A percentile compares a stretch with the other conserved stretches of the same genome.
These are phyloP conservation scores for Alloascoidea hylecoeti DNA, from an alignment of 805 yeast species.

Conservation along the genomic window DNA sequence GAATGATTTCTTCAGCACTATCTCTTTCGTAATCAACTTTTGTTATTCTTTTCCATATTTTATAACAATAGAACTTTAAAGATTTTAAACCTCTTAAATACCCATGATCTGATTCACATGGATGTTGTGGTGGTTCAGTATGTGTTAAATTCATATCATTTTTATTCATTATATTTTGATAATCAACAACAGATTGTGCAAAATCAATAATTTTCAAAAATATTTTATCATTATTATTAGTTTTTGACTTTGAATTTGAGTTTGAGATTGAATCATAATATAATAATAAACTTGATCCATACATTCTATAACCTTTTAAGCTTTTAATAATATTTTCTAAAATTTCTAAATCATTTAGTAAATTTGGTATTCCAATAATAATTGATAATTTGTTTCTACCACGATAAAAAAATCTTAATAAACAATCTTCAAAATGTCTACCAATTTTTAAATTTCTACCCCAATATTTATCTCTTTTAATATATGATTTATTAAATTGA, in stretches of 20 bases:
- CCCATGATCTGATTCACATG: slow-evolving; percentile 59
- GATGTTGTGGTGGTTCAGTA: slow-evolving; percentile 61
- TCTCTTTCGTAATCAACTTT: not conserved
- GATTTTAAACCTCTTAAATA: slow-evolving; percentile 71
- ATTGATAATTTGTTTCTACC: slow-evolving; percentile 49
- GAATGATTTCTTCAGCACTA: not conserved
- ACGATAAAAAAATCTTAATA: slow-evolving; percentile 70
- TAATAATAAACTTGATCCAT: slow-evolving; percentile 79
- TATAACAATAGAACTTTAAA: slow-evolving; percentile 39
- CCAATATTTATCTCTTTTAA: slow-evolving; percentile 79
- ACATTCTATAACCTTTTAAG: slow-evolving; percentile 69
- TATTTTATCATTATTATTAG: not conserved
- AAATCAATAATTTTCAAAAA: slow-evolving; percentile 82
- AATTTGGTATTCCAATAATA: slow-evolving; percentile 46
- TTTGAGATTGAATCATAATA: slow-evolving; percentile 64
- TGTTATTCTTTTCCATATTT: not conserved
- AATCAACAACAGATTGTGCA: slow-evolving; percentile 79
- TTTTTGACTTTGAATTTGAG: slow-evolving; percentile 5
- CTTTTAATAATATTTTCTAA: slow-evolving; percentile 37
- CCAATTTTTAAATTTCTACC: slow-evolving; percentile 72
- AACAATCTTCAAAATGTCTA: slow-evolving; percentile 57
- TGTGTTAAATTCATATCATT: slow-evolving; percentile 24
- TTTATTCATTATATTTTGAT: slow-evolving; percentile 18
- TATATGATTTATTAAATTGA: slow-evolving; percentile 25
- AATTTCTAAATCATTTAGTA: slow-evolving; percentile 46